Evolutionary conservation across 176 grass and related monocot species (phyloP), one percentile per base, ranked within the genome.

Genomic region (Phoenix roebelenii): DNA sequence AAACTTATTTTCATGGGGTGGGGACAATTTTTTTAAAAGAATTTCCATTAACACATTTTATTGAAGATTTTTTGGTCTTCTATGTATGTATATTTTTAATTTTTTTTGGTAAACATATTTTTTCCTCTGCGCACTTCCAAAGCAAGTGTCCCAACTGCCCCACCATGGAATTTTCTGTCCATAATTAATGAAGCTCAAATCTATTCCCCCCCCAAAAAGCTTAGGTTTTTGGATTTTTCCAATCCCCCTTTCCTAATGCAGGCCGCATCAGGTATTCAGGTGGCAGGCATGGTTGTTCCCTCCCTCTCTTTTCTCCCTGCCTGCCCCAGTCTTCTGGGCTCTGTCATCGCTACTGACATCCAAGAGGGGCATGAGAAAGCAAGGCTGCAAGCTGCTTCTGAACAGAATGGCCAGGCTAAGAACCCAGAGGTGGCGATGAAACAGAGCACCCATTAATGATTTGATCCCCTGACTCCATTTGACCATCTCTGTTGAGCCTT

Each of bases 271-370:
- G 28, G 28, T 57, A 52, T 50, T 81, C 81, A 72, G 80, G 80
- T 82, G 78, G 83, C 87, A 90, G 86, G 70, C 81, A 74, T 82
- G 77, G 80, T 74, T 88, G 92, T 80, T 82, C 69, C 80, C 66
- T 69, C 50, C 63, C 61, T n/a, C 17, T 18, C 15, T 54, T 49
- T 67, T 51, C 57, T 49, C 17, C 66, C 76, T 72, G 63, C 71
- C 71, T 70, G 53, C 61, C 73, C 49, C 58, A 14, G 35, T 12
- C 35, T 44, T 44, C 35, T 44, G 35, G 9, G 35, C 35, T 44
- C 12, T 44, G 35, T 44, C 35, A 44, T 44, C 35, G 35, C 9
- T 14, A 23, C 77, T 69, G 58, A 76, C 87, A 88, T 85, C 35
- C 50, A 49, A 20, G 44, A 25, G 32, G 51, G 59, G 50, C 58